These are phyloP conservation scores for Citeromyces hawaiiensis DNA, from an alignment of 1,139 yeast genomes.

Conservation along the genomic window DNA sequence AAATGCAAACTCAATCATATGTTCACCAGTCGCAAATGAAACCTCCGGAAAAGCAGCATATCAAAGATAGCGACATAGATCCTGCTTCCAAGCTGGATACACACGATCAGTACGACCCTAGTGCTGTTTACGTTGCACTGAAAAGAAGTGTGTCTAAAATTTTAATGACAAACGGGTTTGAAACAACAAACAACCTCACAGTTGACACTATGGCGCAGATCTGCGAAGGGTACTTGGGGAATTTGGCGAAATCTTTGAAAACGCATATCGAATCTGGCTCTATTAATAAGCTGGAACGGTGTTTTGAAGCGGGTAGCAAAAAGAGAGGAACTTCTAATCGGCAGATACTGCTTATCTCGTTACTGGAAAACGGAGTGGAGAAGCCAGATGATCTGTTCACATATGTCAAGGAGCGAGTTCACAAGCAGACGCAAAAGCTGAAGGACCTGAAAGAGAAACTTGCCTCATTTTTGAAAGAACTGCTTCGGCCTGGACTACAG, in stretches of 20 bases:
- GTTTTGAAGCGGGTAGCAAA: slow-evolving; percentile 3
- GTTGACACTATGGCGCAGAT: slow-evolving; percentile 70
- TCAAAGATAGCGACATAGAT: slow-evolving; percentile 65
- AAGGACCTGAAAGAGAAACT: slow-evolving; percentile 56
- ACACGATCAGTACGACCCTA: slow-evolving; percentile 44
- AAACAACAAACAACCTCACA: slow-evolving; percentile 68
- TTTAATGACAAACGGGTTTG: slow-evolving; percentile 91
- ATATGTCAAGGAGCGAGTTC: slow-evolving; percentile 61
- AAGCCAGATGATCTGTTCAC: slow-evolving; percentile 67
- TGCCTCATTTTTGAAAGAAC: slow-evolving; percentile 63
- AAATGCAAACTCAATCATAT: slow-evolving; percentile 78
- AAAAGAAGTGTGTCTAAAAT: slow-evolving; percentile 63
- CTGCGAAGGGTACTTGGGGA: slow-evolving; percentile 69
- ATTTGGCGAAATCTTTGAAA: slow-evolving; percentile 60
- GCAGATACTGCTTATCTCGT: slow-evolving; percentile 44
- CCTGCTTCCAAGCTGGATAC: slow-evolving; percentile 62
- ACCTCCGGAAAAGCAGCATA: slow-evolving; percentile 50
- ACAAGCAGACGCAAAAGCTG: slow-evolving; percentile 57
- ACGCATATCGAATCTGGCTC: slow-evolving; percentile 58
- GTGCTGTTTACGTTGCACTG: slow-evolving; percentile 53
- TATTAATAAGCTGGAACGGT: slow-evolving; percentile 21
- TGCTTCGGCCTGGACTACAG: slow-evolving; percentile 70
- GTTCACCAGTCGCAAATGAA: slow-evolving; percentile 64
- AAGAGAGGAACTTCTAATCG: slow-evolving; percentile 24
- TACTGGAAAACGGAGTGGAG: slow-evolving; percentile 75